phyloP scores from a whole-genome alignment of 129 eudicot species.

The Glebionis coronaria region DNA sequence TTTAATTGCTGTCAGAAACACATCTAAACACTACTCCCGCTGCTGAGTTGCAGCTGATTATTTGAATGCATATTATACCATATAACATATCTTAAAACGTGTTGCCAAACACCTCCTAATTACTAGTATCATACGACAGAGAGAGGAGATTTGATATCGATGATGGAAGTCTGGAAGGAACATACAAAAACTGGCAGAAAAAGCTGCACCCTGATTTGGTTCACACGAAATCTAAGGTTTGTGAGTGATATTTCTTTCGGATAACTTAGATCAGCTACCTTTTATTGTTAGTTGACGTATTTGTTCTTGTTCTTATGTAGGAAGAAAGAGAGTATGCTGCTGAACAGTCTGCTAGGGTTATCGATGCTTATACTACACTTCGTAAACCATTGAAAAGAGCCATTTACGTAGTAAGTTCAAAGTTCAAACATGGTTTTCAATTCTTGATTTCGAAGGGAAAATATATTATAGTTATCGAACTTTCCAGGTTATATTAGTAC shows the following conservation, averaged over 20 bases:
- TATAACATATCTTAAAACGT: too few species aligned
- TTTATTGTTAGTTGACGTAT: not conserved
- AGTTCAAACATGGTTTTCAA: not conserved
- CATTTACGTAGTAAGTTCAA: constrained; percentile 69
- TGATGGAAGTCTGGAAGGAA: constrained; percentile 63
- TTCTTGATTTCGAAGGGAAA: not conserved
- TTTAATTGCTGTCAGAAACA: too few species aligned
- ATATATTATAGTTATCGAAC: not conserved
- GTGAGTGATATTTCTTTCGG: not conserved
- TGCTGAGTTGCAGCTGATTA: too few species aligned
- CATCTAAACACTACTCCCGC: too few species aligned
- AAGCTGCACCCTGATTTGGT: constrained; percentile 90
- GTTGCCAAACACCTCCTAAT: too few species aligned
- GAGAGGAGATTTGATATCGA: constrained; percentile 56
- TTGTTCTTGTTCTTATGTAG: constrained; percentile 32
- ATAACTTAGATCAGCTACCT: not conserved
- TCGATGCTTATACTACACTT: constrained; percentile 82
- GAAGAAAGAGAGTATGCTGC: constrained; percentile 93
- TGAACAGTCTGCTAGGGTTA: constrained; percentile 86
- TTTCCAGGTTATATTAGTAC: not conserved
- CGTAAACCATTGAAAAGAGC: constrained; percentile 76
- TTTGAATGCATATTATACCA: too few species aligned
- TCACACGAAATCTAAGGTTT: constrained; percentile 82
- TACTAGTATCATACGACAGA: too few species aligned
- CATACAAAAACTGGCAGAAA: constrained; percentile 88